These are phyloP conservation scores for Clitopilus hobsonii DNA, from an alignment of 768 basidiomycete genomes.

Conservation along the genomic window DNA sequence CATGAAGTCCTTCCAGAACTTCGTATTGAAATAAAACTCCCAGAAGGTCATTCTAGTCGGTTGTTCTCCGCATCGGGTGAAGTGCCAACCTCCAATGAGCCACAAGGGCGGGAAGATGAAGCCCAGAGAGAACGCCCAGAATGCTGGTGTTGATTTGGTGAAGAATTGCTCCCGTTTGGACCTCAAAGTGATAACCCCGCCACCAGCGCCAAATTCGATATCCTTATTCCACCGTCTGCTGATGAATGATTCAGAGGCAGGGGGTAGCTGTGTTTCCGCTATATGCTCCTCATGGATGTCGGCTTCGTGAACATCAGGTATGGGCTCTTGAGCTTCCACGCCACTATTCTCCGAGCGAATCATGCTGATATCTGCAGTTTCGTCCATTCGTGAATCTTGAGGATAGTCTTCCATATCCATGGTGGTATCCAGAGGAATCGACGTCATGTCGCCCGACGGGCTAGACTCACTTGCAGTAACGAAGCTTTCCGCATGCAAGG, in stretches of 20 bases:
- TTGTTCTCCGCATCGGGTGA: slow-evolving; percentile 42
- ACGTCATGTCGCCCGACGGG: neutral
- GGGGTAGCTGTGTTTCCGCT: slow-evolving; percentile 12
- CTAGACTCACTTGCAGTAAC: slow-evolving; percentile 37
- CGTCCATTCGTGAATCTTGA: neutral
- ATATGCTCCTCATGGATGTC: neutral
- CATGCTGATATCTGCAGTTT: neutral
- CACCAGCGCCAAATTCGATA: slow-evolving; percentile 29
- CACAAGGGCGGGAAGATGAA: slow-evolving; percentile 72
- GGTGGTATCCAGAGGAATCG: neutral
- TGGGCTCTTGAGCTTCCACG: neutral
- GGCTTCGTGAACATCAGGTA: neutral
- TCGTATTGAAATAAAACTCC: slow-evolving; percentile 40
- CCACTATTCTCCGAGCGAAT: neutral
- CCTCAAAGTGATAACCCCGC: slow-evolving; percentile 22
- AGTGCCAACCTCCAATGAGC: slow-evolving; percentile 75
- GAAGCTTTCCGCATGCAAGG: slow-evolving; percentile 54
- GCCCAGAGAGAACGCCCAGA: slow-evolving; percentile 71
- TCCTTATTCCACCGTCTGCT: slow-evolving; percentile 45
- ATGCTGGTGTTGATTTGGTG: slow-evolving; percentile 34
- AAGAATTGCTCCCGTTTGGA: slow-evolving; percentile 23
- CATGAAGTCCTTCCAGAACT: slow-evolving; percentile 31
- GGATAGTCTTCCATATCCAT: neutral
- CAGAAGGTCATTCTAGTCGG: slow-evolving; percentile 38
- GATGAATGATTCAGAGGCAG: slow-evolving; percentile 48